Evolutionary conservation across 441 rosid species (phyloP).

Genomic region (Melastoma candidum): DNA sequence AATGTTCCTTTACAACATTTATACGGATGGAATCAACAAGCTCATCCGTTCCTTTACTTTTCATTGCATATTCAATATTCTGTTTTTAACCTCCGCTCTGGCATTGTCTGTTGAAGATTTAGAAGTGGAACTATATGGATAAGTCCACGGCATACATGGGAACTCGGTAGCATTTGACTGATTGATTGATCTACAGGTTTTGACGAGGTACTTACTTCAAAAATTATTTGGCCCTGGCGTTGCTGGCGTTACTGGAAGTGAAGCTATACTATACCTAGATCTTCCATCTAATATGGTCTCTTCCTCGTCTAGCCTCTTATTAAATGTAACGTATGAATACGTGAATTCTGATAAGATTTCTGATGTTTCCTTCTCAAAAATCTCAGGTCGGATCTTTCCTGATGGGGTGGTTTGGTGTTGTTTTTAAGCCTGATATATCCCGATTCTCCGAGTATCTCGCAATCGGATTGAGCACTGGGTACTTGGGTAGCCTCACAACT

Average conservation of each 20-base stretch:
- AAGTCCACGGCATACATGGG: too few species aligned
- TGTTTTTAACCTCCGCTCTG: too few species aligned
- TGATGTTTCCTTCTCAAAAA: background rate
- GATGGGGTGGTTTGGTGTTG: constrained; percentile 95
- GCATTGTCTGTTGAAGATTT: too few species aligned
- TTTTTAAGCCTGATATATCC: constrained; percentile 65
- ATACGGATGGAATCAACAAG: too few species aligned
- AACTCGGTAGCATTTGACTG: constrained; percentile 1
- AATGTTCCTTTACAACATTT: too few species aligned
- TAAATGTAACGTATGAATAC: background rate
- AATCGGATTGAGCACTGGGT: constrained; percentile 75
- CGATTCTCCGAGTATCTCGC: constrained; percentile 56
- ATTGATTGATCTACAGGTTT: constrained; percentile 38
- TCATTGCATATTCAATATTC: too few species aligned
- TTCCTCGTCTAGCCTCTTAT: constrained; percentile 13
- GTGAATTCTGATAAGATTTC: background rate
- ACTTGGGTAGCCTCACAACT: constrained; percentile 80
- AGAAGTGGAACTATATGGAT: too few species aligned
- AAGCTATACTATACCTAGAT: constrained; percentile 56
- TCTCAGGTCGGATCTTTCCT: constrained; percentile 83
- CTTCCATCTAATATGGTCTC: constrained; percentile 93
- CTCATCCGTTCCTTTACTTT: too few species aligned
- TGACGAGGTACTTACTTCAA: constrained; percentile 62
- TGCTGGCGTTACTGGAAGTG: constrained; percentile 52
- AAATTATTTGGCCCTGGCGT: constrained; percentile 66